A percentile compares a stretch with the other conserved stretches of the same genome.
Conservation (phyloP, 257 asterid genomes). For the Striga asiatica region DNA sequence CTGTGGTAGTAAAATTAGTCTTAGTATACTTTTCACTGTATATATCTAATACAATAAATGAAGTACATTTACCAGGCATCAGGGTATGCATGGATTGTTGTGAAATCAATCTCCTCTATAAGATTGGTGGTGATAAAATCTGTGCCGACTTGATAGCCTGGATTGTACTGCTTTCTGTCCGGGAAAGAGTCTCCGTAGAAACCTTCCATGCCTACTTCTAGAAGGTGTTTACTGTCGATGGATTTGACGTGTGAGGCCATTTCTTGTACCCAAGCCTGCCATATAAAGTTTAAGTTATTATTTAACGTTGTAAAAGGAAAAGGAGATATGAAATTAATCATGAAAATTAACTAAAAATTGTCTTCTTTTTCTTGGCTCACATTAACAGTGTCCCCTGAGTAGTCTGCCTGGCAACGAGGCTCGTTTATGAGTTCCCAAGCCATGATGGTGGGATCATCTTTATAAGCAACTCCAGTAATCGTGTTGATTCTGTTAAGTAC, state of each 20-base stretch:
- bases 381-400: constrained; percentile 28
- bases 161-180: constrained; percentile 30
- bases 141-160: constrained; percentile 44
- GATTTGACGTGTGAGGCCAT: constrained; percentile 43
- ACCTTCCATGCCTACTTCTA: constrained; percentile 47
- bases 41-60: no score
- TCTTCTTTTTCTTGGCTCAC: no score
- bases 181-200: constrained; percentile 40
- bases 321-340: no score
- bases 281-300: no score
- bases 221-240: constrained; percentile 27
- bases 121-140: constrained; percentile 37
- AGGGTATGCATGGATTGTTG: constrained; percentile 44
- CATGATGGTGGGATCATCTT: no score
- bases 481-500: constrained; percentile 22
- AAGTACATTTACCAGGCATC: constrained; percentile 44
- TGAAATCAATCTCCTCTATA: constrained; percentile 37
- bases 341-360: no score
- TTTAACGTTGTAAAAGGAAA: no score
- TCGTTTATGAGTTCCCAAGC: no score
- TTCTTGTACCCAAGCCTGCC: constrained; percentile 42
- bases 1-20: no score
- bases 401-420: constrained; percentile 44
- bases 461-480: no score
- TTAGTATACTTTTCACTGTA: no score